These are phyloP conservation scores for Davidsoniella eucalypti DNA, from an alignment of 2,329 filamentous ascomycete genomes.

Conservation along the genomic window DNA sequence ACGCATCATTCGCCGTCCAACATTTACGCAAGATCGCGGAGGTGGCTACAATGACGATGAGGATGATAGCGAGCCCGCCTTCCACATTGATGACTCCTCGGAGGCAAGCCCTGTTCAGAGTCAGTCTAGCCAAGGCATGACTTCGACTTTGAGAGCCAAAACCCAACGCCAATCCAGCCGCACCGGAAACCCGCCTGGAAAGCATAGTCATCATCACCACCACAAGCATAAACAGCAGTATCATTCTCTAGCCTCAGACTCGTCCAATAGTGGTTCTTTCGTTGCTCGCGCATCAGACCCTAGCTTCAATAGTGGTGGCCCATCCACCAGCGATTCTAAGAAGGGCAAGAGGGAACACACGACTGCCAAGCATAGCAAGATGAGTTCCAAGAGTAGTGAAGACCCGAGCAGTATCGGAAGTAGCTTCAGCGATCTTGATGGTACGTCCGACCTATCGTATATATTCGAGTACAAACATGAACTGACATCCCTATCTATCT, in stretches of 20 bases:
- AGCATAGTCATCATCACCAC: constrained; percentile 1
- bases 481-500: constrained; percentile 2
- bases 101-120: constrained; percentile 6
- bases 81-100: constrained; percentile 28
- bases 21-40: constrained; percentile 16
- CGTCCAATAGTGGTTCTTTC: constrained; percentile 39
- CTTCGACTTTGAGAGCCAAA: constrained; percentile 35
- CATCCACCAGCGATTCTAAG: constrained; percentile 39
- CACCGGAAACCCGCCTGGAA: not conserved
- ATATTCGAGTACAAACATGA: not conserved
- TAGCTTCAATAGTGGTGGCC: constrained; percentile 19
- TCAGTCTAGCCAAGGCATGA: constrained; percentile 28
- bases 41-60: constrained; percentile 33
- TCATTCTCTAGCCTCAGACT: constrained; percentile 44
- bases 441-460: constrained; percentile 24
- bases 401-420: constrained; percentile 43
- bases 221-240: constrained; percentile 22
- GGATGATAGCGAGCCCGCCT: constrained; percentile 39
- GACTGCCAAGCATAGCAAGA: constrained; percentile 33
- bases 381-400: constrained; percentile 47
- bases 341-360: constrained; percentile 39
- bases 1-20: constrained; percentile 42
- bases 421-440: constrained; percentile 74
- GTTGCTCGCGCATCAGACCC: constrained; percentile 22
- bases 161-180: constrained; percentile 18